These are phyloP conservation scores for Podospora pseudoanserina DNA, from an alignment of 495 filamentous ascomycete species.

Conservation along the genomic window DNA sequence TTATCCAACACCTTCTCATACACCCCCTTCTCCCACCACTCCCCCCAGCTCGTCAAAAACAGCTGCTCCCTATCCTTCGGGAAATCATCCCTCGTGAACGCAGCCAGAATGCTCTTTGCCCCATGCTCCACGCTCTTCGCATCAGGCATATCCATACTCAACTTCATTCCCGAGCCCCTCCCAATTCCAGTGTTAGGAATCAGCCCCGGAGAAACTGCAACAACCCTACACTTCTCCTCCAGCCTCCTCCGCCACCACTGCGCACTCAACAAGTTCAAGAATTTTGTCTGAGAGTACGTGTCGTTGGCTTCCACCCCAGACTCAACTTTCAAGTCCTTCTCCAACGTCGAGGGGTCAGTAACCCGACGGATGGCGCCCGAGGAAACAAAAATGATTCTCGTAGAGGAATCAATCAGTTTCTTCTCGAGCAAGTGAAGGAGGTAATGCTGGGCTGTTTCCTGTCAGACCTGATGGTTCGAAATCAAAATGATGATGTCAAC, in stretches of 20 bases:
- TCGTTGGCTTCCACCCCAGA: constrained; percentile 22
- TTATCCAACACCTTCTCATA: constrained; percentile 36
- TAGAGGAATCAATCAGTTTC: constrained; percentile 36
- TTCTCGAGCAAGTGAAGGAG: constrained; percentile 38
- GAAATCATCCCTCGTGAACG: constrained; percentile 41
- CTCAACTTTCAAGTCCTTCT: constrained; percentile 31
- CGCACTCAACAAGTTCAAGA: constrained; percentile 41
- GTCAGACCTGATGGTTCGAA: not conserved
- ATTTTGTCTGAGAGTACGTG: constrained; percentile 40
- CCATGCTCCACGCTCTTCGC: constrained; percentile 38
- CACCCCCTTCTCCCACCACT: constrained; percentile 47
- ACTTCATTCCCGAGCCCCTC: constrained; percentile 16
- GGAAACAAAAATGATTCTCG: constrained; percentile 43
- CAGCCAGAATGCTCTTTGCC: constrained; percentile 38
- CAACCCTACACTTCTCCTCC: constrained; percentile 32
- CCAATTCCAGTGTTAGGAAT: constrained; percentile 38
- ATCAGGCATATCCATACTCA: constrained; percentile 29
- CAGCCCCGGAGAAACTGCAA: constrained; percentile 46
- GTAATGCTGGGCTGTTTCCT: constrained; percentile 42
- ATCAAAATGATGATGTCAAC: not conserved
- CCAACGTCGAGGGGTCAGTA: constrained; percentile 29
- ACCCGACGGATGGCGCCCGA: constrained; percentile 37
- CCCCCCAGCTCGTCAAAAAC: constrained; percentile 48
- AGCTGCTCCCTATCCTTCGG: constrained; percentile 46
- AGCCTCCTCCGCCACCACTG: constrained; percentile 51